phyloP scores from a whole-genome alignment of 2,329 filamentous ascomycete species.

The Allantophomopsis lycopodina region DNA sequence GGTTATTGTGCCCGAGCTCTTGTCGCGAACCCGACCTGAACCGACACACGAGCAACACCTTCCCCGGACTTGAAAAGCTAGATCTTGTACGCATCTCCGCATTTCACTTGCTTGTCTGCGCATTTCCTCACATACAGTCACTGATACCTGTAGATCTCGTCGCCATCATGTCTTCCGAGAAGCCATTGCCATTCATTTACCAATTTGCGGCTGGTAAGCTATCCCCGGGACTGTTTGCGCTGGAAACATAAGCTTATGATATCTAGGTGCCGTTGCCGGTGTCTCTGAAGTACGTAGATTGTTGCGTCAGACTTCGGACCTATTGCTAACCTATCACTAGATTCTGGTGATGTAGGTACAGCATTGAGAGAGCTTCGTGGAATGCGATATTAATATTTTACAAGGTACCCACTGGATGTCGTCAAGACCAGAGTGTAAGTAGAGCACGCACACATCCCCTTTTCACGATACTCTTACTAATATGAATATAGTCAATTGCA shows the following conservation, averaged over 20 bases:
- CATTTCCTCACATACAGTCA: no score
- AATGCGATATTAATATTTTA: constrained; percentile 6
- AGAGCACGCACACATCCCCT: constrained; percentile 5
- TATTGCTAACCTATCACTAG: constrained; percentile 29
- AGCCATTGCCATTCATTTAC: constrained; percentile 84
- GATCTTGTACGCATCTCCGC: no score
- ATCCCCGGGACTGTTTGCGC: constrained; percentile 7
- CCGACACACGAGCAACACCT: no score
- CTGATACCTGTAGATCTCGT: constrained; percentile 1
- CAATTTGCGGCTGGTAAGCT: constrained; percentile 80
- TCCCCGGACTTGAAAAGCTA: no score
- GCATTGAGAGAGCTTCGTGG: constrained; percentile 2
- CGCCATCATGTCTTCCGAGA: constrained; percentile 47
- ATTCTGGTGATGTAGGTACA: constrained; percentile 68
- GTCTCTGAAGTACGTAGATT: constrained; percentile 72
- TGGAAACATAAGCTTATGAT: constrained; percentile 14
- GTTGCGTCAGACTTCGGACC: not conserved
- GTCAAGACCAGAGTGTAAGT: constrained; percentile 94
- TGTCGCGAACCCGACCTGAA: no score
- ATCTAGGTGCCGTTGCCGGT: constrained; percentile 76
- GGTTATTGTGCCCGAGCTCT: no score
- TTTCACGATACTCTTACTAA: constrained; percentile 2
- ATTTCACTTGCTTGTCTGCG: no score
- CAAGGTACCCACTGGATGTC: constrained; percentile 95
- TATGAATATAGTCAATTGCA: constrained; percentile 60